Percentiles rank a stretch among this genome's conserved stretches.
These are phyloP conservation scores for Phaffia australis DNA, from an alignment of 768 basidiomycete species.

Conservation along the genomic window DNA sequence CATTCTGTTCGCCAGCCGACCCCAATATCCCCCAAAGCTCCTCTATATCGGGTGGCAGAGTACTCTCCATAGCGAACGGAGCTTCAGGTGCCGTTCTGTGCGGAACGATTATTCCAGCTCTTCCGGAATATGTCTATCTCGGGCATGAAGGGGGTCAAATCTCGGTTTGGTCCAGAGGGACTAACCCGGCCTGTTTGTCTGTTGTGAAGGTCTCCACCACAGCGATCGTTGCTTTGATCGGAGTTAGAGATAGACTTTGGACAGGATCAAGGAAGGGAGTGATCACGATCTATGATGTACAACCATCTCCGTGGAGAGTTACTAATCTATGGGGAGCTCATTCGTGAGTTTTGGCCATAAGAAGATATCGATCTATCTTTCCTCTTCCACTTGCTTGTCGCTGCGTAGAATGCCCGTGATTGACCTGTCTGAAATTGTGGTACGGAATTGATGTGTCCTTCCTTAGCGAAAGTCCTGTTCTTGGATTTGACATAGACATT, in stretches of 20 bases:
- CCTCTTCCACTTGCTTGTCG: background rate
- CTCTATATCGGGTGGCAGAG: constrained; percentile 36
- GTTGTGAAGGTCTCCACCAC: constrained; percentile 69
- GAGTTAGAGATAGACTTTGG: constrained; percentile 77
- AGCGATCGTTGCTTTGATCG: constrained; percentile 71
- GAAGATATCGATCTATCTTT: no score
- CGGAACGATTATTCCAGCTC: constrained; percentile 61
- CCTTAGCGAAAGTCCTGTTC: constrained; percentile 7
- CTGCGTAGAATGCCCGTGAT: background rate
- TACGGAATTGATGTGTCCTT: background rate
- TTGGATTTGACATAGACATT: constrained; percentile 21
- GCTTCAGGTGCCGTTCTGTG: constrained; percentile 68
- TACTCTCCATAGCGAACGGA: constrained; percentile 48
- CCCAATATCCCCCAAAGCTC: constrained; percentile 40
- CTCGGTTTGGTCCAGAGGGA: constrained; percentile 59
- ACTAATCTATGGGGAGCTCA: constrained; percentile 85
- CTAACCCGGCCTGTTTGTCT: constrained; percentile 50
- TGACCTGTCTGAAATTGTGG: background rate
- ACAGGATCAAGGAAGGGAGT: constrained; percentile 70
- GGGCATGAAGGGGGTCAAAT: constrained; percentile 88
- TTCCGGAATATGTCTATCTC: constrained; percentile 59
- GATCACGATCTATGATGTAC: constrained; percentile 65
- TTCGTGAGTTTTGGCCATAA: constrained; percentile 39
- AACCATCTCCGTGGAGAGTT: constrained; percentile 64
- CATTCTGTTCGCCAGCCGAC: constrained; percentile 35